Base-by-base conservation (phyloP, 495 filamentous ascomycete genomes). In the Aspergillus indologenus region DNA sequence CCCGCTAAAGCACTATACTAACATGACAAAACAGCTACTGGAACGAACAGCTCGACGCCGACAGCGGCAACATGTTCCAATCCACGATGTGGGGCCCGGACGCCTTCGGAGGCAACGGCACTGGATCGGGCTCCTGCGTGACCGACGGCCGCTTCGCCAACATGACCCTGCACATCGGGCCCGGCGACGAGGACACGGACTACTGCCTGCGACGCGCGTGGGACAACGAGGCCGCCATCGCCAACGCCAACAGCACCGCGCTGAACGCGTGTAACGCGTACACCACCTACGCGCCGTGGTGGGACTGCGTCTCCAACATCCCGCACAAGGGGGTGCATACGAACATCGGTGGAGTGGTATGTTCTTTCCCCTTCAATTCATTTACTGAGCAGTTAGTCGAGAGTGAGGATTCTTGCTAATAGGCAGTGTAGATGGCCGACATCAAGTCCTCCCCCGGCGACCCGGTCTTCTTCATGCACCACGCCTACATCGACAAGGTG, bases 381-480 rank as follows among this genome's bases (percentile, higher is more conserved):
- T 17, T 55, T 2, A 2, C 11, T 40, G 7, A n/a, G 19, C 19
- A 20, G 19, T 54, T 15, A 26, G 17, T 40, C 12, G 34, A 14
- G 6, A 11, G 7, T 9, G 5, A 2, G 34, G 34, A 11, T 11
- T 29, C 26, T 11, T 40, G 34, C 48, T 51, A 14, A 51, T 14
- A 18, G 11, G 26, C 26, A 26, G n/a, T 17, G 17, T 45, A 59
- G 52, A 59, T 57, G 47, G 52, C 61, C 11, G 61, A 63, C 51
- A 63, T 63, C 48, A 60, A 60, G 45, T 58, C 58, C 11, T 59
- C 55, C 7, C 62, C 62, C 0, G 58, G 62, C 44, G 81, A 84
- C 62, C 80, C 79, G 0, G 55, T 81, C 6, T 82, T 82, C 68
- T 83, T 77, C 61, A 75, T 83, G 56, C 81, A 83, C 60, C 80